Base-by-base conservation (phyloP, 345 rosid genomes). In the Euclidium syriacum region DNA sequence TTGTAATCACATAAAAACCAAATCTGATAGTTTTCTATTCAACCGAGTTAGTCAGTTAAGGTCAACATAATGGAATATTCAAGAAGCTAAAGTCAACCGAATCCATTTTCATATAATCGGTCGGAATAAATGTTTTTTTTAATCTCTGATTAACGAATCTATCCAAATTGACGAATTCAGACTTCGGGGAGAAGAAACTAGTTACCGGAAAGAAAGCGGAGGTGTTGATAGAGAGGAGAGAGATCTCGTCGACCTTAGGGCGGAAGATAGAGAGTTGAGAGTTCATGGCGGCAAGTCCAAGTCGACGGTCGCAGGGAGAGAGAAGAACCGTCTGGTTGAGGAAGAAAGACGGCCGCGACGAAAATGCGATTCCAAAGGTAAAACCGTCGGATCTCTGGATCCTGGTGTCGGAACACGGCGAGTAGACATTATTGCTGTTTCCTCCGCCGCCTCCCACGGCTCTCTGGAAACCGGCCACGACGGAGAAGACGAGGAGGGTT, bases 171-270 rank as follows among this genome's bases (percentile, higher is more conserved):
- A 29, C 33, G 33, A 29, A 29, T 29, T 29, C 33, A 9, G 8
- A 29, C 7, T 5, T 5, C 33, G 33, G 4, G 33, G 33, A 29
- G 33, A 29, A 5, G n/a, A 29, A 29, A 1, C 7, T 1, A 29
- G 8, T 29, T 64, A 81, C 86, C 60, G 83, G 90, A 33, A 55
- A 67, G 73, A 78, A 81, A 7, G 81, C 23, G 26, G 97, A 85
- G 58, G 94, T 67, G 67, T 91, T 91, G 79, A 91, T 67, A n/a
- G 96, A 82, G 67, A 91, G 98, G 17, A 91, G 91, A 44, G 98
- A 87, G 84, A 91, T 87, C 83, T 91, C 98, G 14, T 91, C 98
- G 29, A 91, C 77, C 59, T 84, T 85, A 44, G 98, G 96, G 49
- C 96, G 78, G 62, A 87, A 91, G 27, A 84, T 16, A 14, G 96